Base-by-base conservation (phyloP, 2,329 filamentous ascomycete genomes). In the Fusarium sp. region DNA sequence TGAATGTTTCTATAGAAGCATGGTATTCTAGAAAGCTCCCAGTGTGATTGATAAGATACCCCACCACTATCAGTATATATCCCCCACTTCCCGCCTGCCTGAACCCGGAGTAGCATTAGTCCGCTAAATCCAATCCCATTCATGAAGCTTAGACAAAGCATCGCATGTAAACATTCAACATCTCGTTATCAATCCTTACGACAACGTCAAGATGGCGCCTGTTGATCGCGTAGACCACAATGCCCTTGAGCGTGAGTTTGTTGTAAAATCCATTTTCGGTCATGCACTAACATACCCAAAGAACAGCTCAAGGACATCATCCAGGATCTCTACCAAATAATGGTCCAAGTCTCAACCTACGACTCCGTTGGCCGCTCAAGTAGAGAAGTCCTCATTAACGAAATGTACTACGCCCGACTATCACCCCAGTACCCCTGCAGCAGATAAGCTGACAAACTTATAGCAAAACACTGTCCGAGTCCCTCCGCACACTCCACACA, bases 271-370 rank as follows among this genome's bases (percentile, higher is more conserved):
- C 42, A 42, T 21, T 10, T 7, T 28, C 13, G 6, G 9, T n/a
- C 23, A 25, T 19, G 14, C 14, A 42, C 72, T 73, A 46, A 76
- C 56, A 10, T 18, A 30, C 30, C 7, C 5, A 16, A 72, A 89
- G 88, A 84, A 71, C 83, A 87, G 78, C 81, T 89, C 79, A 88
- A 89, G 75, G 84, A 88, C 73, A 83, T 88, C 65, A 88, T 90
- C 77, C 87, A 90, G 74, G 86, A 88, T 71, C 84, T 90, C 42
- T 90, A 88, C 82, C 84, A 88, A 71, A 79, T 90, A 62, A 87
- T 89, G 83, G 86, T 91, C 46, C 88, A 90, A 75, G 83, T 87
- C 28, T 84, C 86, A 31, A 84, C 85, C 62, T 91, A 90, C 81
- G 88, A 90, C 81, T 80, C 81, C 42, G 81, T 83, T 62, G 79